Evolutionary conservation across 345 rosid species (phyloP), one percentile per base, ranked within the genome.

Genomic region (Eucalyptus tenuipes): DNA sequence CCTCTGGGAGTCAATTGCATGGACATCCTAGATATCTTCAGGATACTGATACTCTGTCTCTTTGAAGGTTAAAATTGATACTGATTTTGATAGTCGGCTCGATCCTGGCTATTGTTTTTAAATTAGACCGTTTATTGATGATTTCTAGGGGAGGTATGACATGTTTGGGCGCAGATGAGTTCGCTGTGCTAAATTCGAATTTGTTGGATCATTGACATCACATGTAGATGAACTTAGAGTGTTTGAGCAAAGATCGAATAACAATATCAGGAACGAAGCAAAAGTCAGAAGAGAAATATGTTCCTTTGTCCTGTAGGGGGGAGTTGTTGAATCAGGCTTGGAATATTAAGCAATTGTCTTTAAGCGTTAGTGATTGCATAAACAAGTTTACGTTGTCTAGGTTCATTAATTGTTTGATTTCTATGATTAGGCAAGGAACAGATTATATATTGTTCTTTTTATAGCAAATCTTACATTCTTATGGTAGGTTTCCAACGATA

Each of bases 111-210:
- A 14, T 64, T 8, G 8, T 64, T n/a, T 64, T 64, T 61, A 61
- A n/a, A 27, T 25, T 27, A 27, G 33, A 61, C 18, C 33, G 2
- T 61, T 61, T 59, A 59, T 5, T 59, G 66, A 59, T 27, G 2
- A 27, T 59, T 27, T 59, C 29, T 11, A 25, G 27, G 31, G n/a
- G 31, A 25, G 68, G 8, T 59, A 59, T 59, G 16, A 59, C 31
- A 27, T 59, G 68, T 12, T 29, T 27, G 31, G 15, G 31, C 16
- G n/a, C 11, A 59, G 31, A 59, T 2, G 29, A 27, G 16, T 59
- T 27, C 0, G 31, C 14, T 25, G 8, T 0, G 16, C 31, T 25
- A 12, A 27, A 25, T 59, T 27, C 2, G n/a, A 59, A 59, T 29
- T 59, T 59, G n/a, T 59, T 59, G 31, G 66, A 59, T 59, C 66